Base-by-base conservation (phyloP, 2,329 filamentous ascomycete genomes). In the Monascus ruber region DNA sequence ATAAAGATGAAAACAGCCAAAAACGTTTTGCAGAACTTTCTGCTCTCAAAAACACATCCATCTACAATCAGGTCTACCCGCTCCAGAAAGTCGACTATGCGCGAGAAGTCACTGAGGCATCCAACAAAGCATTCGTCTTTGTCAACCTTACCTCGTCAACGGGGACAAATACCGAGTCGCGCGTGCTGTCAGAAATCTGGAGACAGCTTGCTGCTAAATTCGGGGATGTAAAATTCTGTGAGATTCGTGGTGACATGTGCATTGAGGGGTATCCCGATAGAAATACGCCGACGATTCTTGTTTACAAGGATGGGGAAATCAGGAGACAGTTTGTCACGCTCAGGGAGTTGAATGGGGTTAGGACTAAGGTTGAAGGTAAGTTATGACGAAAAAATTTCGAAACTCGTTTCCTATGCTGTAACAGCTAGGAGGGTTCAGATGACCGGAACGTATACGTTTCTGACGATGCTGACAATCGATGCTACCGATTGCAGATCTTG, bases 191-290 rank as follows among this genome's bases (percentile, higher is more conserved):
- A 1, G 83, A 94, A 56, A 70, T 95, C 17, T 98, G 89, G 88
- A 73, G 81, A 29, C 79, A 87, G 54, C 74, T 91, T 32, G 89
- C 91, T 1, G 67, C 65, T 43, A 86, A 89, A 54, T 98, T 87
- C 56, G 86, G 87, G 17, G 89, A 98, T 48, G 71, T 98, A 61
- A 98, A 98, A 66, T 98, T 98, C 64, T 96, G 89, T 61, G 85
- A 96, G 66, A 96, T 98, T 50, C 77, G 81, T 50, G 91, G 81
- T 5, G 81, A 86, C 56, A 78, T 95, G 66, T 94, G 91, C 42
- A 95, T 98, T 51, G 91, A 96, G 60, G 86, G 86, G 32, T 98
- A 98, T 62, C 91, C 91, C 1, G 91, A 96, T 54, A 75, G 76
- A 41, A 98, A 98, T 60, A 94, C 87, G 42, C 91, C 91, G 1